Percentiles rank a stretch among this genome's conserved stretches.
Evolutionary conservation across 1,284 basidiomycete genomes (phyloP).

Genomic region (Mycena citricolor): DNA sequence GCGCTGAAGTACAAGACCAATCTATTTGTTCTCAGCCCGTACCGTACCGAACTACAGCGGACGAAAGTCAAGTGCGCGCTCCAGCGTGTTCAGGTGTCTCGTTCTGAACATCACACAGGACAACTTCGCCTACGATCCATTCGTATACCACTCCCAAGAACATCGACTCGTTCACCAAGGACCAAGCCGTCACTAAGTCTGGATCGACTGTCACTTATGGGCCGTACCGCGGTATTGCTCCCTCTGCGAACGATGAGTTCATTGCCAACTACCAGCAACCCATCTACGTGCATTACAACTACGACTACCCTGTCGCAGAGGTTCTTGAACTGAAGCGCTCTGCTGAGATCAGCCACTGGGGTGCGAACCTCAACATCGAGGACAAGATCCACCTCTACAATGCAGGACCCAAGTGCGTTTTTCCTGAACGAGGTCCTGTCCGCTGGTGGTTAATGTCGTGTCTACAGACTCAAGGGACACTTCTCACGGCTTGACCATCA

Average conservation of each 20-base stretch:
- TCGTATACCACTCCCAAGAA: slow-evolving; percentile 66
- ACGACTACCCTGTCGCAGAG: slow-evolving; percentile 78
- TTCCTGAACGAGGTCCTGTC: slow-evolving; percentile 1
- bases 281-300: slow-evolving; percentile 78
- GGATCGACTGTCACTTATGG: slow-evolving; percentile 86
- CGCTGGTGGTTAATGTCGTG: slow-evolving; percentile 3
- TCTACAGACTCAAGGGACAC: slow-evolving; percentile 83
- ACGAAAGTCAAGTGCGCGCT: slow-evolving; percentile 82
- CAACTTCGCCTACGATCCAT: slow-evolving; percentile 65
- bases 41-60: slow-evolving; percentile 76
- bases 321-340: slow-evolving; percentile 71
- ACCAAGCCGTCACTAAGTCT: slow-evolving; percentile 66
- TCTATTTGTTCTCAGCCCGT: slow-evolving; percentile 80
- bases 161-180: slow-evolving; percentile 55
- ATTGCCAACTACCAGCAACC: slow-evolving; percentile 60
- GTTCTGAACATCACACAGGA: slow-evolving; percentile 45
- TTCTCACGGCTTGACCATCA: slow-evolving; percentile 94
- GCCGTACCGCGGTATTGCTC: slow-evolving; percentile 75
- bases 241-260: slow-evolving; percentile 60
- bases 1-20: slow-evolving; percentile 76
- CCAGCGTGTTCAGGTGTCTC: too few species aligned
- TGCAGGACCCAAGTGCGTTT: slow-evolving; percentile 81
- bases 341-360: slow-evolving; percentile 97
- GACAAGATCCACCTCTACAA: slow-evolving; percentile 87
- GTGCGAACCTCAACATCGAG: slow-evolving; percentile 89